These are phyloP conservation scores for Anisodus acutangulus DNA, from an alignment of 257 asterid genomes.

Conservation along the genomic window DNA sequence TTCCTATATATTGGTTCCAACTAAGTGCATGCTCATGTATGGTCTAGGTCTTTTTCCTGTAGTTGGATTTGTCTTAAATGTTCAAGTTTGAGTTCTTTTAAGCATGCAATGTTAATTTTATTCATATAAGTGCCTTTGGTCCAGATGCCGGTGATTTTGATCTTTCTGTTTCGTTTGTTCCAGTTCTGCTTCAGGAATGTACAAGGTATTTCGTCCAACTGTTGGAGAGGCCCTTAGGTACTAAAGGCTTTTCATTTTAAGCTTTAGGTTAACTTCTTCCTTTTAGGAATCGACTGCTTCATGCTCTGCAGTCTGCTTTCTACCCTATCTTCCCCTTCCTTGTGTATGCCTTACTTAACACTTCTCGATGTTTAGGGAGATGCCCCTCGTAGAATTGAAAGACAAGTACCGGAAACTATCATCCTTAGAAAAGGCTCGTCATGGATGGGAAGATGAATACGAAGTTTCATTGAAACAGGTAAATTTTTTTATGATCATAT, in stretches of 20 bases:
- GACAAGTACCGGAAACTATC: constrained; percentile 81
- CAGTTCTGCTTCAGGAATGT: constrained; percentile 78
- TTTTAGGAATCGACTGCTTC: constrained; percentile 11
- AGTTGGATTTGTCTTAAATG: neutral
- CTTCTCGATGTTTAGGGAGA: constrained; percentile 72
- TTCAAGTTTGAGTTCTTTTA: neutral
- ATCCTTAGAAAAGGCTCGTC: constrained; percentile 65
- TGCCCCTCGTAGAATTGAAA: constrained; percentile 79
- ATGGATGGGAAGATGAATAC: constrained; percentile 90
- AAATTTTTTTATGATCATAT: constrained; percentile 19
- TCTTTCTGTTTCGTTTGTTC: constrained; percentile 38
- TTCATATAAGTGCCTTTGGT: constrained; percentile 21
- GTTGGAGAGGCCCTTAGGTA: constrained; percentile 94
- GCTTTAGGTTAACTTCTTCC: constrained; percentile 21
- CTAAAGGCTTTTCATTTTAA: constrained; percentile 5
- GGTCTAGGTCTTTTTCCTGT: neutral
- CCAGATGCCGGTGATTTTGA: constrained; percentile 18
- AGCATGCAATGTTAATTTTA: neutral
- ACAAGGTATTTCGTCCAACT: constrained; percentile 86
- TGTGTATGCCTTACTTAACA: neutral
- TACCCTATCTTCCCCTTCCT: neutral
- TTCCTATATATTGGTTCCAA: constrained; percentile 3
- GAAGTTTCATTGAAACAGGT: constrained; percentile 89
- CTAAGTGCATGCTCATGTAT: constrained; percentile 21
- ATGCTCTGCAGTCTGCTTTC: constrained; percentile 13